These are phyloP conservation scores for Solanum pinnatisectum DNA, from an alignment of 257 asterid genomes.

Conservation along the genomic window DNA sequence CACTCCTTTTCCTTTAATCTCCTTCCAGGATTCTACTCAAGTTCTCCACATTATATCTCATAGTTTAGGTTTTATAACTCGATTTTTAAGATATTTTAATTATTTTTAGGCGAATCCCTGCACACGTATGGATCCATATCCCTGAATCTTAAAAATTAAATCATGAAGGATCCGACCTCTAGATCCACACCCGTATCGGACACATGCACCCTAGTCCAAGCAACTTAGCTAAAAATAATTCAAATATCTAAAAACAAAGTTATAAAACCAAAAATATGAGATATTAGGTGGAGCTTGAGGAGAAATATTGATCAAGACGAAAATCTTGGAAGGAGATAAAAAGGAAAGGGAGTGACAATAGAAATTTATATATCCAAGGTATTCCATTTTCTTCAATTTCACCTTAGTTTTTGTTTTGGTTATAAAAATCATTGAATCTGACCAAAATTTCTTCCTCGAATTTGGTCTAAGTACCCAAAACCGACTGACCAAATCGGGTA, in stretches of 20 bases:
- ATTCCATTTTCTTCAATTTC: neutral
- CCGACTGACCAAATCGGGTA: neutral
- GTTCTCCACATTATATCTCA: neutral
- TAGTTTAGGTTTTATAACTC: neutral
- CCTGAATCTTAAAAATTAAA: neutral
- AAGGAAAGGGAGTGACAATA: neutral
- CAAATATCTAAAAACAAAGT: neutral
- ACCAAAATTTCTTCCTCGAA: neutral
- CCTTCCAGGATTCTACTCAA: neutral
- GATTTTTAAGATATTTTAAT: neutral
- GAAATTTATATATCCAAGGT: neutral
- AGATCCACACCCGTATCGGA: neutral
- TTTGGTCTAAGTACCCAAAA: neutral
- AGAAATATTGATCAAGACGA: neutral
- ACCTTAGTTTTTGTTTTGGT: neutral
- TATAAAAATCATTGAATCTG: neutral
- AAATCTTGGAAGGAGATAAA: neutral
- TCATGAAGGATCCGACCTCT: neutral
- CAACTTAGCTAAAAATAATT: neutral
- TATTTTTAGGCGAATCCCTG: neutral
- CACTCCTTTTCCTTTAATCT: neutral
- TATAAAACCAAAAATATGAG: neutral
- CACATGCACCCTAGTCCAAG: neutral
- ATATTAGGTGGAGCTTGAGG: neutral
- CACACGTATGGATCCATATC: neutral